phyloP scores from a whole-genome alignment of 2,329 filamentous ascomycete genomes.

The Amesomyces nigricolor region DNA sequence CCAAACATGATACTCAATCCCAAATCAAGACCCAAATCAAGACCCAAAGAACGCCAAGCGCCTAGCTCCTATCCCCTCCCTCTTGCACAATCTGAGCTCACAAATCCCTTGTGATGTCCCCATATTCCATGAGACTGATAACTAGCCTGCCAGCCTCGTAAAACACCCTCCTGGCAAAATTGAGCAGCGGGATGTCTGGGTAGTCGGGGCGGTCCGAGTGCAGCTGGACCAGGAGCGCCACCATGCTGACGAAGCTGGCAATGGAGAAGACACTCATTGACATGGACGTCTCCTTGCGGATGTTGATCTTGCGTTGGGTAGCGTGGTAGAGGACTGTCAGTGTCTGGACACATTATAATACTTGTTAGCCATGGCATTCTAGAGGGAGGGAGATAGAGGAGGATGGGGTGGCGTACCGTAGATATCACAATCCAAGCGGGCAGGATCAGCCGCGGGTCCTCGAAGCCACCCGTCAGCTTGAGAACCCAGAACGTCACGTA shows the following conservation, averaged over 20 bases:
- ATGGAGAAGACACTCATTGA: slow-evolving; percentile 74
- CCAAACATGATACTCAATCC: neutral
- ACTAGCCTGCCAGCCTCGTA: slow-evolving; percentile 28
- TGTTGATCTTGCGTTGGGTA: slow-evolving; percentile 72
- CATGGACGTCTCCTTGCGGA: slow-evolving; percentile 71
- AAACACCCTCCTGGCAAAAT: slow-evolving; percentile 40
- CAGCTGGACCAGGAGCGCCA: slow-evolving; percentile 60
- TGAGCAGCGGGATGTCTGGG: slow-evolving; percentile 52
- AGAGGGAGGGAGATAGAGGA: neutral
- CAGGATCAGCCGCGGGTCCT: slow-evolving; percentile 64
- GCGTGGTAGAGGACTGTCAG: slow-evolving; percentile 70
- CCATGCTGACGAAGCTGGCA: slow-evolving; percentile 71
- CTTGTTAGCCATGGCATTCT: neutral
- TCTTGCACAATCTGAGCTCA: neutral
- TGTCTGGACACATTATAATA: slow-evolving; percentile 43
- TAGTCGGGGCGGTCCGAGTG: slow-evolving; percentile 58
- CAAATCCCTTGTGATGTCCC: slow-evolving; percentile 27
- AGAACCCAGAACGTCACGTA: slow-evolving; percentile 70
- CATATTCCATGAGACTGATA: slow-evolving; percentile 28
- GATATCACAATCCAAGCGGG: slow-evolving; percentile 76
- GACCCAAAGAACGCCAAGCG: neutral
- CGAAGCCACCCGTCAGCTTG: slow-evolving; percentile 62
- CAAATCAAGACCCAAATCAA: neutral
- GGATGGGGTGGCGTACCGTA: slow-evolving; percentile 46
- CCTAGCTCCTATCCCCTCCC: too few species aligned